phyloP scores from a whole-genome alignment of 116 monocot genomes.

The Zostera marina region DNA sequence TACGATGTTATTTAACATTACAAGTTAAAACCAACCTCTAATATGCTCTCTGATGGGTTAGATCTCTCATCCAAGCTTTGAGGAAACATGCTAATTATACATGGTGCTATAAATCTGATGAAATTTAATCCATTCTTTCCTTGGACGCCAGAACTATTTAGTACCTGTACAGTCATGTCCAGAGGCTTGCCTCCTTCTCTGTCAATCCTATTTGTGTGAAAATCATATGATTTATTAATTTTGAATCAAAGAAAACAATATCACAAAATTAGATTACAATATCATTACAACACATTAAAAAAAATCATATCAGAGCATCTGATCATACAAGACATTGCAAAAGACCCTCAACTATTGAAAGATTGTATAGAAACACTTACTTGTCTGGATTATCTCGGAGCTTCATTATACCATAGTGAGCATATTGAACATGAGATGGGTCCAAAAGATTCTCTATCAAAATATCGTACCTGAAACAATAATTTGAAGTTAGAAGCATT shows the following conservation, averaged over 20 bases:
- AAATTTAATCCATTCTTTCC: slow-evolving; percentile 22
- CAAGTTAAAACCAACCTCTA: slow-evolving; percentile 27
- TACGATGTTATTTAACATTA: not conserved
- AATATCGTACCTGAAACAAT: slow-evolving; percentile 69
- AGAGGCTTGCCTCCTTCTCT: slow-evolving; percentile 74
- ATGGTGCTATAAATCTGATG: slow-evolving; percentile 55
- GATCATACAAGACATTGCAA: not conserved
- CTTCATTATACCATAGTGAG: slow-evolving; percentile 68
- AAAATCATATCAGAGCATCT: not conserved
- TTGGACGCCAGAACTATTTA: slow-evolving; percentile 37
- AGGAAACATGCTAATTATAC: slow-evolving; percentile 29
- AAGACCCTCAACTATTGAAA: not conserved
- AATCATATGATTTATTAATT: not conserved
- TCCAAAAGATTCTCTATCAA: slow-evolving; percentile 90
- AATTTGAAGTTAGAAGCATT: slow-evolving; percentile 4
- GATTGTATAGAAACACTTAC: slow-evolving; percentile 1
- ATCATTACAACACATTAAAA: not conserved
- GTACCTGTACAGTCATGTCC: slow-evolving; percentile 35
- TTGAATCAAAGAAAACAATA: no score
- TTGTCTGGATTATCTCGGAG: slow-evolving; percentile 14
- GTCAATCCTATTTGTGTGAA: slow-evolving; percentile 14
- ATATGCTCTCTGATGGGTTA: slow-evolving; percentile 8
- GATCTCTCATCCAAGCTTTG: slow-evolving; percentile 1
- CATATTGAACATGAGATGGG: slow-evolving; percentile 86
- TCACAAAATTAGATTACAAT: no score